Evolutionary conservation across 1,139 yeast species (phyloP), one percentile per base, ranked within the genome.

Genomic region (Pichia sp.): DNA sequence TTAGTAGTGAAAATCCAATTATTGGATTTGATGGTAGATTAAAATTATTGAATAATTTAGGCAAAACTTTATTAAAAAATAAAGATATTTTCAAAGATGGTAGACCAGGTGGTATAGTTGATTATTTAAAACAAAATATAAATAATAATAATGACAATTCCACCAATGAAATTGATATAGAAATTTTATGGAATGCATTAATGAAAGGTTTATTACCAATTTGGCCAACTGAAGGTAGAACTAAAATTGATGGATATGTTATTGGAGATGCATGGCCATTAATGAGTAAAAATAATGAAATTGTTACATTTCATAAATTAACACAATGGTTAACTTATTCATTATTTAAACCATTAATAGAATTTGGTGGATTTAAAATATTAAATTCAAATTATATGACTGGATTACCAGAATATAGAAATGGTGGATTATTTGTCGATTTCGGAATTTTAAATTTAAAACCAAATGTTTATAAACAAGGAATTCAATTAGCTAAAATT

Each of bases 241-340:
- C 76, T 12, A 62, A 63, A 41, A 57, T 76, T 6, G 66, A 69
- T 20, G 81, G 78, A 2, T 58, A 64, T 12, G 63, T 76, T 2
- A 61, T 78, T 11, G 83, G 84, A 10, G 84, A 78, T 59, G 78
- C 80, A 2, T 78, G 83, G 83, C 64, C 64, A 8, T 63, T 74
- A 32, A 57, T 66, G 27, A 63, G 65, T 16, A 64, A 64, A 24
- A 46, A 54, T 9, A 55, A 64, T 0, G 59, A 58, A 35, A 70
- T 78, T 39, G 74, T 74, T 11, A 77, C 83, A 3, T 78, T 78
- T 60, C 83, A 78, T 54, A 78, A 78, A 51, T 65, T 78, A 39
- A 76, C 82, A 0, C 83, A 78, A 57, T 78, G 83, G 83, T 63
- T 78, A 16, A 71, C 80, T 31, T 78, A 78, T 56, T 78, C 83